Evolutionary conservation across 2,329 filamentous ascomycete species (phyloP), one percentile per base, ranked within the genome.

Genomic region (Calonectria crousiana): DNA sequence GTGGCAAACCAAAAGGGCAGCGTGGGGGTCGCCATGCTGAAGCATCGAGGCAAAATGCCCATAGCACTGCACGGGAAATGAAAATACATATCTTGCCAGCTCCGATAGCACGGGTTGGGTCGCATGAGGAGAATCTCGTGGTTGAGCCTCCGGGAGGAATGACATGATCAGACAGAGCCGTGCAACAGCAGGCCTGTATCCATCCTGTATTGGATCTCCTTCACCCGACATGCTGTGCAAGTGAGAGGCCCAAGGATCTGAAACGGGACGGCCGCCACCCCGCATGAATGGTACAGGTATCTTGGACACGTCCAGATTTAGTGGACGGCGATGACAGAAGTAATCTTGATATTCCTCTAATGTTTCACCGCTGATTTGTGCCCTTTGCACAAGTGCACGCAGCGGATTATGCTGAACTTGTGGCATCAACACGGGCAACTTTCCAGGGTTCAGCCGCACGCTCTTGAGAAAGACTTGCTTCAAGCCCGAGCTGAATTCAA

Each of bases 391-490:
- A 16, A 67, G 49, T 16, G 26, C 23, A 2, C 30, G 30, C 32
- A 36, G 6, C 0, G 65, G 65, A 41, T 53, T 41, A 23, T 67
- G 65, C 38, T 26, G 30, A 11, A 67, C 34, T 18, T 56, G 32
- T n/a, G 49, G 30, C 32, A 67, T 41, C 20, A 67, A n/a, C 26
- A n/a, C 23, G 4, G 65, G 47, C 26, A 51, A 10, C 23, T 56
- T 51, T 16, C 56, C 26, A 3, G 49, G 47, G 23, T 67, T 18
- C 4, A 53, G 30, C 36, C 26, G n/a, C 18, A 52, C 47, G 32
- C 65, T 67, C 8, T 65, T 65, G 18, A 60, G 36, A 60, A 69
- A 69, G 18, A 60, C 52, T 28, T 69, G 34, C 36, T 56, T 64
- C 53, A 51, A 30, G 13, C 47, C 65, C 5, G 47, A 51, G 11